These are phyloP conservation scores for Arthrinium phaeospermum DNA, from an alignment of 2,329 filamentous ascomycete species.

Conservation along the genomic window DNA sequence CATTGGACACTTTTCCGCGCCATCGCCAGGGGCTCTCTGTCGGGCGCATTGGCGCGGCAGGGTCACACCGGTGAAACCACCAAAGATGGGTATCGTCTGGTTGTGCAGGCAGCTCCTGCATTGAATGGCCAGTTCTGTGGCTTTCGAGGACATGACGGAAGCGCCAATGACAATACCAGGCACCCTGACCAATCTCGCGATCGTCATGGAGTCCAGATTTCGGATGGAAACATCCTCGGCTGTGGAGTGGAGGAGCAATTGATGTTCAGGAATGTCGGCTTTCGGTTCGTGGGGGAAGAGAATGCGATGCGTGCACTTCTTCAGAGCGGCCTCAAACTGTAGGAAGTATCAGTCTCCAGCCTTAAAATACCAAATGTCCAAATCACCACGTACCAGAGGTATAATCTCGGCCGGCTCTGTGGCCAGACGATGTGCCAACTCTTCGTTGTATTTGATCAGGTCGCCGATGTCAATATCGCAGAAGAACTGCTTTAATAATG, in stretches of 20 bases:
- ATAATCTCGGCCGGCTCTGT: conserved; percentile 93
- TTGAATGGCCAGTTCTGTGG: conserved; percentile 83
- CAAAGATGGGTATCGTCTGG: conserved; percentile 73
- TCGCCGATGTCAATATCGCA: conserved; percentile 97
- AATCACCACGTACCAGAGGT: conserved; percentile 70
- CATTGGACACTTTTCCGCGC: conserved; percentile 78
- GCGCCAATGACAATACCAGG: conserved; percentile 98
- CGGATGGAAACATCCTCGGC: conserved; percentile 92
- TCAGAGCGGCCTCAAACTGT: conserved; percentile 89
- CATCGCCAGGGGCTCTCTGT: conserved; percentile 67
- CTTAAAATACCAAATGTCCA: not conserved
- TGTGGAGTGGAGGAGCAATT: conserved; percentile 91
- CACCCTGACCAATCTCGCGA: conserved; percentile 93
- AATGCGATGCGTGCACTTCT: conserved; percentile 90
- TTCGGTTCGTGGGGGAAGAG: conserved; percentile 78
- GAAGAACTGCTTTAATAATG: conserved; percentile 90
- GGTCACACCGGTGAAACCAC: conserved; percentile 86
- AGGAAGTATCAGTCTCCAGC: not conserved
- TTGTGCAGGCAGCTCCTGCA: conserved; percentile 84
- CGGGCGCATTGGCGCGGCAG: conserved; percentile 81
- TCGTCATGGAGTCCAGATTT: conserved; percentile 89
- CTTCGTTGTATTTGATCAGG: conserved; percentile 94
- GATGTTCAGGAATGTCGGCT: conserved; percentile 82
- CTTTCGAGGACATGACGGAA: conserved; percentile 95
- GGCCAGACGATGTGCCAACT: conserved; percentile 86